Conservation (phyloP, 805 yeast species). For the Cyberlindnera xishuangbannaensis region DNA sequence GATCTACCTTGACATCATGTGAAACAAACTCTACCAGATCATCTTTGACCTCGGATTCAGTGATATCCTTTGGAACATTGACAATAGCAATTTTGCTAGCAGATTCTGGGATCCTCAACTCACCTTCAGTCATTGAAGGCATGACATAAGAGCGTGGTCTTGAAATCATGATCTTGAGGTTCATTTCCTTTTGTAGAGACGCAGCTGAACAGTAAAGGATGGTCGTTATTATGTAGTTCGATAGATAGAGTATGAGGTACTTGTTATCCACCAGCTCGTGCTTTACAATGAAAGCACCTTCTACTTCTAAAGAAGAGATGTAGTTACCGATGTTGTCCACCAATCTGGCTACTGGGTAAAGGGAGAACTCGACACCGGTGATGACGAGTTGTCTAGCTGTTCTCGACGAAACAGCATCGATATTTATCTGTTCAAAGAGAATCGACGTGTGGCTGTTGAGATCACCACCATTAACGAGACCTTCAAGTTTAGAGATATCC, state of each 20-base stretch:
- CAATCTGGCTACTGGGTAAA: conserved; percentile 31
- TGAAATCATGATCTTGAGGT: conserved; percentile 27
- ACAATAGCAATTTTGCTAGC: conserved; percentile 41
- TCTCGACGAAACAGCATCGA: conserved; percentile 25
- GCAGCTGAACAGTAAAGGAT: conserved; percentile 40
- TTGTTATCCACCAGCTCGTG: conserved; percentile 28
- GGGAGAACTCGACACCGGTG: conserved; percentile 26
- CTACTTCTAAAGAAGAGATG: conserved; percentile 38
- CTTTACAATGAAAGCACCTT: conserved; percentile 34
- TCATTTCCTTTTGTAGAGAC: conserved; percentile 28
- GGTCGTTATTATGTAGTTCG: conserved; percentile 50
- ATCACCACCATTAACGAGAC: conserved; percentile 27
- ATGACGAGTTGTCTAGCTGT: conserved; percentile 25
- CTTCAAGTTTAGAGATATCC: conserved; percentile 28
- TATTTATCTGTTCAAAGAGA: conserved; percentile 29
- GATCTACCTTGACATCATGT: conserved; percentile 1
- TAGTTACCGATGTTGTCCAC: conserved; percentile 41
- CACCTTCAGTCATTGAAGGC: conserved; percentile 19
- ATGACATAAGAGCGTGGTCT: conserved; percentile 44
- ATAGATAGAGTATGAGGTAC: conserved; percentile 45
- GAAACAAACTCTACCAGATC: conserved; percentile 33
- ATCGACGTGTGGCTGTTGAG: conserved; percentile 27
- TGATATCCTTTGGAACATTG: conserved; percentile 37
- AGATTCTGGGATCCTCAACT: conserved; percentile 29
- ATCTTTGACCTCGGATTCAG: conserved; percentile 39